Evolutionary conservation across 345 rosid genomes (phyloP), one percentile per base, ranked within the genome.

Genomic region (Ricinus communis): DNA sequence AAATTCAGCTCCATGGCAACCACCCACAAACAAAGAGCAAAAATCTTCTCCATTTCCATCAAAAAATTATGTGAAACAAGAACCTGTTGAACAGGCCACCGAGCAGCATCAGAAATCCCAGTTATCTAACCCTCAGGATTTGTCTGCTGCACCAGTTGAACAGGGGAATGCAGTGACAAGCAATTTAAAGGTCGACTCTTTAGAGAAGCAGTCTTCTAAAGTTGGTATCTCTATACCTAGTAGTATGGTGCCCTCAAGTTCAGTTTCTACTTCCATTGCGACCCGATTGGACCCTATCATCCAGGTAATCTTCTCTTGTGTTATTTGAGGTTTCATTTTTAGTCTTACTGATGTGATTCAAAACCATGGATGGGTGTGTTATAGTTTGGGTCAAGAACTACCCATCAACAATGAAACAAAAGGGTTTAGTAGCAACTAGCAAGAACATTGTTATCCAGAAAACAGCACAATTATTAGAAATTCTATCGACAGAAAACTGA

Each of bases 131-230:
- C 56, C 74, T 38, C 78, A 77, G 18, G 76, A 80, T 27, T 64
- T 76, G 59, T 59, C 88, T 76, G 64, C 78, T 69, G 78, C 77
- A 19, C 76, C 68, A 16, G 67, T 65, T 72, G 88, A 87, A 36
- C 86, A 82, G 67, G 89, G 85, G 45, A 84, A 70, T 78, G 55
- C 85, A 51, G 41, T 71, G 59, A 59, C 82, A 49, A 82, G 85
- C 69, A 80, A 78, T 61, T 56, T 76, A 36, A 93, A 81, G 65
- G 88, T 87, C 60, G 91, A 79, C 12, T 61, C 83, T 75, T 73
- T 86, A 66, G 91, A 88, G 79, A 85, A 83, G 83, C 91, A 81
- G 40, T 72, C 95, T 61, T 74, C 88, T 41, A 87, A 89, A 84
- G 71, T 82, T 69, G 84, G 78, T 72, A 84, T 76, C 71, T 68